Percentiles rank a stretch among this genome's conserved stretches.
Conservation (phyloP, 495 filamentous ascomycete genomes). For the Chaetomium cochliodes region DNA sequence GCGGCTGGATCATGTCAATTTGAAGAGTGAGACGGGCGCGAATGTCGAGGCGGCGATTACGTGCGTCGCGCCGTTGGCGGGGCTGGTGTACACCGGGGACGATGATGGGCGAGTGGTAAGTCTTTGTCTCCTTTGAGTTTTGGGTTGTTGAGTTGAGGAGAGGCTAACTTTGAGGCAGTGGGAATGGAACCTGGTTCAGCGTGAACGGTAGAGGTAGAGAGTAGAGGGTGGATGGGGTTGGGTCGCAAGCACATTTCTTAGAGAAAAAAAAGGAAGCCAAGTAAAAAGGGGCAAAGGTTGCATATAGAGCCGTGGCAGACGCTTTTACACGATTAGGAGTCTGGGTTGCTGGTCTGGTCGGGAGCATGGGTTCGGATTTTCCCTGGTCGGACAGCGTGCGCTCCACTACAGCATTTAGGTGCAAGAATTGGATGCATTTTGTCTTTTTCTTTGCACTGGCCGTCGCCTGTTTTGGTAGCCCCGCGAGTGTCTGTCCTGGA, state of each 20-base stretch:
- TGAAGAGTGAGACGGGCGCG: slow-evolving; percentile 64
- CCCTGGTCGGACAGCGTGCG: neutral
- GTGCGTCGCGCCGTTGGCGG: slow-evolving; percentile 78
- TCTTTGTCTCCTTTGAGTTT: slow-evolving; percentile 21
- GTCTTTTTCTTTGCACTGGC: neutral
- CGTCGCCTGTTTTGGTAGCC: neutral
- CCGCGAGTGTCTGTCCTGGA: neutral
- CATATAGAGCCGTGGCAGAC: neutral
- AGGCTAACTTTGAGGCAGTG: slow-evolving; percentile 55
- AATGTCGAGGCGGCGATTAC: slow-evolving; percentile 84
- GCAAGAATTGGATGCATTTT: slow-evolving; percentile 4
- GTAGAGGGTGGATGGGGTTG: neutral
- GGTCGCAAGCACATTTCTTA: neutral
- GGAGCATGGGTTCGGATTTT: neutral
- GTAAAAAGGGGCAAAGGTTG: neutral
- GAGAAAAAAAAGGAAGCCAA: neutral
- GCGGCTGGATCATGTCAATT: slow-evolving; percentile 79
- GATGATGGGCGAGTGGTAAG: slow-evolving; percentile 76
- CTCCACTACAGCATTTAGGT: neutral
- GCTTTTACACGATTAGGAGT: neutral
- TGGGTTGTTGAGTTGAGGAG: neutral
- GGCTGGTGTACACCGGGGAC: slow-evolving; percentile 88
- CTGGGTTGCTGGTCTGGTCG: neutral
- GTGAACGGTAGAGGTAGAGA: slow-evolving; percentile 44
- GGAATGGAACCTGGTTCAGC: slow-evolving; percentile 84